These are phyloP conservation scores for Camellia oleifera DNA, from an alignment of 179 eudicot genomes.

Conservation along the genomic window DNA sequence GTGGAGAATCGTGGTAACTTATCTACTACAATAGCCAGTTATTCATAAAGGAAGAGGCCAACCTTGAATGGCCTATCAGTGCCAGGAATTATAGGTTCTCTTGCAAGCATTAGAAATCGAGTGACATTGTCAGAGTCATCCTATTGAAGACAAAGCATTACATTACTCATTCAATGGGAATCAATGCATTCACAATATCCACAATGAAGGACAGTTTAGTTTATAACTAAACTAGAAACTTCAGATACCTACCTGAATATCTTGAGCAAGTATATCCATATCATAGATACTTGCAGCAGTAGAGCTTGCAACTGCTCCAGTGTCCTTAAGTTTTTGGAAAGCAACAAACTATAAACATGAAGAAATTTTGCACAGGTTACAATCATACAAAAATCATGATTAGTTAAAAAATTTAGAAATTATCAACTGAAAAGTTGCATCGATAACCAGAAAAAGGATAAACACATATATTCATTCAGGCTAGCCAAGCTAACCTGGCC, in stretches of 20 bases:
- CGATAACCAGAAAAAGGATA: not conserved
- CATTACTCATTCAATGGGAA: not conserved
- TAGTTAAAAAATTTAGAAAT: not conserved
- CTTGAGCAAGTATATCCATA: conserved; percentile 48
- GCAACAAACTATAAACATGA: conserved; percentile 36
- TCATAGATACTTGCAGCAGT: conserved; percentile 50
- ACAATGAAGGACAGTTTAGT: not conserved
- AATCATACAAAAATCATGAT: not conserved
- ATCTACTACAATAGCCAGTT: not conserved
- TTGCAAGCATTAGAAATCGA: conserved; percentile 56
- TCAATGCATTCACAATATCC: not conserved
- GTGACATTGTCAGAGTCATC: conserved; percentile 60
- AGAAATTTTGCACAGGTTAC: conserved; percentile 11
- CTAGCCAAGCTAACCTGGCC: not conserved
- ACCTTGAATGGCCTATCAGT: conserved; percentile 63
- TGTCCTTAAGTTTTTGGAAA: too few species aligned
- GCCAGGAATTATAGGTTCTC: conserved; percentile 20
- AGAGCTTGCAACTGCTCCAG: too few species aligned
- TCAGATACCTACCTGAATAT: conserved; percentile 54
- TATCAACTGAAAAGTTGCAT: not conserved
- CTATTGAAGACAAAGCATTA: conserved; percentile 22
- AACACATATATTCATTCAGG: not conserved
- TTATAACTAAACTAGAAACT: not conserved
- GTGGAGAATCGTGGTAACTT: not conserved
- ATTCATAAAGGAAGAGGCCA: not conserved